These are phyloP conservation scores for Rhodamnia argentea DNA, from an alignment of 345 rosid species.

Conservation along the genomic window DNA sequence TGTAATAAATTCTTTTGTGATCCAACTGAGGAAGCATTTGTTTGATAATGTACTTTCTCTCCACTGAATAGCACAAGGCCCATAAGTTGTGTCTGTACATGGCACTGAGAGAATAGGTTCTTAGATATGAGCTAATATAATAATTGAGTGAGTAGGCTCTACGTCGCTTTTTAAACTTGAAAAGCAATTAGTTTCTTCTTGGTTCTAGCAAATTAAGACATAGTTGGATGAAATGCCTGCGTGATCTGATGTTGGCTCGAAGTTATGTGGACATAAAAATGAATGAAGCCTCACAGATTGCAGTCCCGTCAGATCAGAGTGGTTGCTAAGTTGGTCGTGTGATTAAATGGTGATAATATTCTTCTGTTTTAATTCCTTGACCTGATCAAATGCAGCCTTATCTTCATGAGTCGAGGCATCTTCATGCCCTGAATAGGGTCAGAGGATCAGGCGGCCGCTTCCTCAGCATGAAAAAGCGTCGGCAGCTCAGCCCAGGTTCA, in stretches of 20 bases:
- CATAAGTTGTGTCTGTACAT: not conserved
- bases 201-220: not conserved
- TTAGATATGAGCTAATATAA: not conserved
- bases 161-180: not conserved
- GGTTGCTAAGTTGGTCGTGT: not conserved
- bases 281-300: not conserved
- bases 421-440: slow-evolving; percentile 35
- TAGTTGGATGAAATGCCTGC: not conserved
- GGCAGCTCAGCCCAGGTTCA: not conserved
- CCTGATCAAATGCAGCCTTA: slow-evolving; percentile 29
- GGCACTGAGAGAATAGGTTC: not conserved
- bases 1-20: not conserved
- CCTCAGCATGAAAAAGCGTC: slow-evolving; percentile 25
- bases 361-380: not conserved
- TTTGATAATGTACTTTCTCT: not conserved
- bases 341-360: not conserved
- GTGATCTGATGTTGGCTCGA: not conserved
- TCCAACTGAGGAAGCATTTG: not conserved
- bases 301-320: not conserved
- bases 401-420: slow-evolving; percentile 47
- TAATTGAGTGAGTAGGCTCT: not conserved
- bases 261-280: not conserved
- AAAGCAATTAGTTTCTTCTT: not conserved
- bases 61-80: not conserved
- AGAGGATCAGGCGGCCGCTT: slow-evolving; percentile 50